Base-by-base conservation (phyloP, 1,284 basidiomycete species). In the Rhodotorula mucilaginosa region DNA sequence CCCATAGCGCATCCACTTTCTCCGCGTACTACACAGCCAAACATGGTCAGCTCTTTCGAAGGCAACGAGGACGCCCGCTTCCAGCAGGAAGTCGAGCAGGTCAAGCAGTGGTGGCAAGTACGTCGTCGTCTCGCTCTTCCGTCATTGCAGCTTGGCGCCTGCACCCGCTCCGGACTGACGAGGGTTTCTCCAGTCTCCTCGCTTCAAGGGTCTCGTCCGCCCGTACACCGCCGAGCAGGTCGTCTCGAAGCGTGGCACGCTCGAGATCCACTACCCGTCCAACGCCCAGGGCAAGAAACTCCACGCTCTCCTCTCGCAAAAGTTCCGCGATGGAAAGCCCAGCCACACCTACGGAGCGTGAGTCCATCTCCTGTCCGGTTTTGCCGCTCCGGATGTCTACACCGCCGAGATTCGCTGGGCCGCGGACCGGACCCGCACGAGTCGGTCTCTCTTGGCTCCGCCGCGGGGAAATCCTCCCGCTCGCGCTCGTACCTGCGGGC, bases 261-360 rank as follows among this genome's bases (percentile, higher is more conserved):
- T 99, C 71, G 85, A 86, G 48, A 89, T 94, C 77, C 84, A 87
- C 61, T 99, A 98, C 83, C 90, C 95, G 18, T 95, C 94, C 62
- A 87, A 93, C 80, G 79, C 88, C 4, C 87, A 88, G 81, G 95
- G 86, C 74, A 91, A 95, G 86, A 99, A 99, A 83, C 87, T 97
- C 58, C 97, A 87, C 86, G 81, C 81, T 8, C 80, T 88, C 68
- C 86, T 96, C 74, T 83, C 85, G 61, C 83, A 88, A 75, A 90
- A 90, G 78, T 88, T 87, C 66, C 86, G 85, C 80, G 84, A 84
- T 67, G 86, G 88, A 44, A 90, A 91, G 23, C 90, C 91, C 2
- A 92, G 90, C 44, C 92, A 94, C 82, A 96, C 96, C 75, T 99
- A 98, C 81, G 96, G 96, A 84, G 95, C 95, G 92, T 95, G 80